Evolutionary conservation across 2,329 filamentous ascomycete species (phyloP), one percentile per base, ranked within the genome.

Genomic region (Neobulgaria alba): DNA sequence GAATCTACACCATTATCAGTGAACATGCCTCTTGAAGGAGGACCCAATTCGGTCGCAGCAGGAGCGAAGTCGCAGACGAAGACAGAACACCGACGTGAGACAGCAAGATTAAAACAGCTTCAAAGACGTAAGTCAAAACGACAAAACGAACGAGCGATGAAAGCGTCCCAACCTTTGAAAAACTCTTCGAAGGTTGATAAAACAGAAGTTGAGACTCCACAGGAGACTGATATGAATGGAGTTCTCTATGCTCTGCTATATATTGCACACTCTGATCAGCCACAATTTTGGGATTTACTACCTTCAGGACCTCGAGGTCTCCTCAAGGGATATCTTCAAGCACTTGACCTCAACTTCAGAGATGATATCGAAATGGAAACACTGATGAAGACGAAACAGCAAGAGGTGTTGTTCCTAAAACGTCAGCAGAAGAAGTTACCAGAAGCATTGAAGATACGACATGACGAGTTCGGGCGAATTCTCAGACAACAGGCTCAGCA

Each of bases 341-440:
- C 12, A 12, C 36, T 20, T 19, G 5, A 10, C 16, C 10, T 39
- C 3, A 10, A 39, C 9, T 39, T 31, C 15, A 15, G 23, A 32
- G 16, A 19, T 39, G 36, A 32, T 3, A 18, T 18, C 9, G 36
- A 39, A 20, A 17, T 39, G 26, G 36, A 39, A 18, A 9, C 26
- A 4, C 33, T 32, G 9, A 39, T 39, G 36, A 19, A 15, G 16
- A 16, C 23, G 3, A 39, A 39, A 16, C 16, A 18, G 12, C n/a
- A 19, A 5, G 36, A 39, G 14, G 36, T 39, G 9, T 19, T 39
- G 3, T 39, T 32, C 20, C 26, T 39, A 4, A 9, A 17, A 16
- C 36, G 36, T 12, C 36, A 39, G 36, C 8, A 17, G n/a, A 31
- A 18, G 23, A 32, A 32, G 33, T 20, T 39, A n/a, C 23, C 36